Percentiles rank a stretch among this genome's conserved stretches.
These are phyloP conservation scores for Pseudonitzschia delicatissima DNA, from an alignment of 108 stramenopile genomes.

Conservation along the genomic window DNA sequence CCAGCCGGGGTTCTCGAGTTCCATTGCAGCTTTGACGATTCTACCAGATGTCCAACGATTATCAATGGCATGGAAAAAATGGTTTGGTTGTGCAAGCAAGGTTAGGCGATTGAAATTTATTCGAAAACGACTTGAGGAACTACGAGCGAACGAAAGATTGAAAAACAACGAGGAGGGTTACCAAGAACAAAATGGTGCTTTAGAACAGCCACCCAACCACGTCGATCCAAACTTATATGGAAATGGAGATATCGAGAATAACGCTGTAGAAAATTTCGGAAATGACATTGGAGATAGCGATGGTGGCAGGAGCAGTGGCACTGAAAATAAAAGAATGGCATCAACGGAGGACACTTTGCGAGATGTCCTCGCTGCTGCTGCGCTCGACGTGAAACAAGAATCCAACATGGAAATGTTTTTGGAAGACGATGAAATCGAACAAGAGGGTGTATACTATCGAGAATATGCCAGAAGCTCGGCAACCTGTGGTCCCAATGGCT, in stretches of 20 bases:
- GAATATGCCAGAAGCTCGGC: constrained; percentile 46
- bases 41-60: constrained; percentile 61
- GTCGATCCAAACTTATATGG: background rate
- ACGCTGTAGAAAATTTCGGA: too few relatives aligned
- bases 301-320: background rate
- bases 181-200: background rate
- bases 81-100: constrained; percentile 67
- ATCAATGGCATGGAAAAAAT: constrained; percentile 74
- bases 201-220: background rate
- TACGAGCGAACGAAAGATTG: background rate
- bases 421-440: constrained; percentile 17
- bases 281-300: background rate
- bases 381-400: constrained; percentile 9
- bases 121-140: constrained; percentile 20
- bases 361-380: background rate
- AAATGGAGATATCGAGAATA: background rate
- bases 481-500: constrained; percentile 76
- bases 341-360: background rate
- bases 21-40: constrained; percentile 83
- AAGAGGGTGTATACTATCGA: constrained; percentile 16
- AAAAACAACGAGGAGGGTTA: background rate
- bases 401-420: constrained; percentile 24
- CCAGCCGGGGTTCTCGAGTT: constrained; percentile 75
- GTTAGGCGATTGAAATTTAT: constrained; percentile 73
- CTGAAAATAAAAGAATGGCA: background rate